Base-by-base conservation (phyloP, 345 rosid genomes). In the Cardamine resedifolia region DNA sequence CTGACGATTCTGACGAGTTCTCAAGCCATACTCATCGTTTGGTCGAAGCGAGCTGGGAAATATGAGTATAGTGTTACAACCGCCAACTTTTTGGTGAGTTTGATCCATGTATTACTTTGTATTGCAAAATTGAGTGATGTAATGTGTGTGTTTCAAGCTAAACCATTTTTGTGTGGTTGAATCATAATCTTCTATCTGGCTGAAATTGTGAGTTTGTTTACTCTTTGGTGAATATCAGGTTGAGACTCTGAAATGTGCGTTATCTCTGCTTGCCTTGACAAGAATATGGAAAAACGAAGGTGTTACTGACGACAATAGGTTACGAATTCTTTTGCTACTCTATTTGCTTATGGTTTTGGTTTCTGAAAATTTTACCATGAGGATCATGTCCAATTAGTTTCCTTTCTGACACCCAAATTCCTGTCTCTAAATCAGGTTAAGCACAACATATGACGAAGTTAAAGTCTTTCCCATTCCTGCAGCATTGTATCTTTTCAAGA, bases 11-110 rank as follows among this genome's bases (percentile, higher is more conserved):
- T 95, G 33, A 91, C 99, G 38, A 95, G 99, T 77, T 91, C 99
- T 10, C 99, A 95, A 86, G 91, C 99, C 2, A 91, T 91, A 59
- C 95, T 95, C 1, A 95, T 95, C 51, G 97, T 91, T 3, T 95
- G 99, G 99, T 95, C 99, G 21, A 95, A 95, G 77, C 88, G 99
- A 84, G 99, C 99, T 61, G 96, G 97, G 62, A 89, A 89, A 79
- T 95, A 95, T 27, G 96, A 95, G 77, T 95, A 91, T 57, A 95
- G 99, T 70, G 96, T 91, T 49, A 91, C 99, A 16, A 95, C 99
- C 10, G 97, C 97, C 8, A 95, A 95, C 79, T 90, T 95, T 73
- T 48, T 90, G 96, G 99, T 91, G 50, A 84, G 93, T 73, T 57
- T 71, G 26, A 14, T 21, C 7, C n/a, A n/a, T n/a, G n/a, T n/a